Conservation (phyloP, 352 stramenopile species). For the Blastocystis sp. region DNA sequence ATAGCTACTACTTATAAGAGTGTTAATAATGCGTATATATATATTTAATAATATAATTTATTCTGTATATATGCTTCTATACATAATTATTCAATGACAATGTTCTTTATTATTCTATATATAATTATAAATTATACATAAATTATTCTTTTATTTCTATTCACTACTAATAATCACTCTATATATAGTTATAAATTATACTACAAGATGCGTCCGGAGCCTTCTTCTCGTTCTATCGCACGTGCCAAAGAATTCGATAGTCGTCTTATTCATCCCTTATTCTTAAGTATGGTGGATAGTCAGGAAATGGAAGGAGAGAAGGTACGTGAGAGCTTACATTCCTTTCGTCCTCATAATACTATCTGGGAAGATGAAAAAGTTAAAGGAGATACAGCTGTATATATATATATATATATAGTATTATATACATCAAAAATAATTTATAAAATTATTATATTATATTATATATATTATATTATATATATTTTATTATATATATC, state of each 20-base stretch:
- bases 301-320: not conserved
- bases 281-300: conserved; percentile 39
- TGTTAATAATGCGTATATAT: conserved; percentile 61
- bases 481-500: too few relatives aligned
- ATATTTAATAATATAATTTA: not conserved
- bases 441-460: too few relatives aligned
- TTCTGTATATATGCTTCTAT: too few relatives aligned
- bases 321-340: conserved; percentile 15
- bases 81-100: too few relatives aligned
- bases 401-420: not conserved
- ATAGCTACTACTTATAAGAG: conserved; percentile 61
- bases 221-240: conserved; percentile 75
- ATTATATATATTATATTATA: too few relatives aligned
- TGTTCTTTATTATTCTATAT: too few relatives aligned
- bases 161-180: not conserved
- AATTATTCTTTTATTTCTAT: too few relatives aligned
- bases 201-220: conserved; percentile 70
- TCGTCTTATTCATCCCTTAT: conserved; percentile 72
- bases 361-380: conserved; percentile 39
- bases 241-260: conserved; percentile 69
- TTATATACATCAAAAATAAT: too few relatives aligned
- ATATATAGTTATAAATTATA: conserved; percentile 76
- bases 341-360: conserved; percentile 37
- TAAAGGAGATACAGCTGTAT: conserved; percentile 22
- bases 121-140: too few relatives aligned